Base-by-base conservation (phyloP, 2,329 filamentous ascomycete species). In the Nothophaeocryptopus gaeumannii region DNA sequence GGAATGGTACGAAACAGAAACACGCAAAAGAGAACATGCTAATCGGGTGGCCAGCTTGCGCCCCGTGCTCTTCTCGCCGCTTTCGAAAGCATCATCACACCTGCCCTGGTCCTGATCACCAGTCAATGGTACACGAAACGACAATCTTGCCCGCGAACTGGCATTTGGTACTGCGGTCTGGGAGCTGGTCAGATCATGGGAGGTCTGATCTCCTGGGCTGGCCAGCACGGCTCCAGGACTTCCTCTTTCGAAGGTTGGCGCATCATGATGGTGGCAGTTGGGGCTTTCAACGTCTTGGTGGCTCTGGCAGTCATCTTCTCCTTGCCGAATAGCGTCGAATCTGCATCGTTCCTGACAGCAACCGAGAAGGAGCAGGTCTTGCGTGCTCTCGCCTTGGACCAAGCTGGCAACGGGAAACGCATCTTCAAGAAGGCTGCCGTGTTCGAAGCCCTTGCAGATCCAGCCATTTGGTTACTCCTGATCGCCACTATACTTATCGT, bases 131-230 rank as follows among this genome's bases (percentile, higher is more conserved):
- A n/a, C n/a, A n/a, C n/a, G n/a, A n/a, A n/a, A n/a, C n/a, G n/a
- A n/a, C n/a, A n/a, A n/a, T n/a, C n/a, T n/a, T n/a, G n/a, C n/a
- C n/a, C n/a, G n/a, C n/a, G n/a, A n/a, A n/a, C n/a, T n/a, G n/a
- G n/a, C n/a, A n/a, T n/a, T n/a, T n/a, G n/a, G 71, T 84, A 85
- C 65, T 85, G 85, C 80, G 88, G 87, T 81, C 87, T 87, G 63
- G 85, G 85, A 2, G 76, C 74, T 1, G 84, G 88, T 60, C 84
- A 87, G 61, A 83, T 88, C 39, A 80, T 86, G 3, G 84, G 85
- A 29, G 84, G 84, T 4, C 74, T 88, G 1, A 72, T 87, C 1
- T 84, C 84, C 1, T 81, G 78, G 55, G 75, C 61, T 39, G 68
- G 71, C 56, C 62, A 64, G 36, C 59, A 66, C 26, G 65, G 66